phyloP scores from a whole-genome alignment of 169 alveolate genomes.

The Sarcocystis neurona region DNA sequence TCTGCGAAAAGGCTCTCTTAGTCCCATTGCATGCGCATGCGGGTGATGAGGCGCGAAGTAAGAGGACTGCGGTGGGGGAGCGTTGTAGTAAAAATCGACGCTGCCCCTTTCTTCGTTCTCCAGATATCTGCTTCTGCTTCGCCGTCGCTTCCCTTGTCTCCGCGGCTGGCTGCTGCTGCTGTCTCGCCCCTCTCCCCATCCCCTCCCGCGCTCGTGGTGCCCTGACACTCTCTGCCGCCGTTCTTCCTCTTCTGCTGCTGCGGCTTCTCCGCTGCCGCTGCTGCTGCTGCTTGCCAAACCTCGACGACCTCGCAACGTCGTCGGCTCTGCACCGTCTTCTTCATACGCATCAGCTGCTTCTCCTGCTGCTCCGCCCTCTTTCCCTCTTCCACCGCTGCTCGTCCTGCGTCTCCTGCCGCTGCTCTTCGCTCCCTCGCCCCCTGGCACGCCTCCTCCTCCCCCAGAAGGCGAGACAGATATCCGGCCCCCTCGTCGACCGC shows the following conservation, averaged over 20 bases:
- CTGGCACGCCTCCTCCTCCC: background rate
- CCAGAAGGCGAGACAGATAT: background rate
- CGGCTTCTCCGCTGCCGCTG: conserved; percentile 1
- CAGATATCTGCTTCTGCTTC: background rate
- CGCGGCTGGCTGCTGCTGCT: background rate
- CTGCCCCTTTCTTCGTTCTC: too few relatives aligned
- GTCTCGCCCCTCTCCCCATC: background rate
- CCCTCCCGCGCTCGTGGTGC: background rate
- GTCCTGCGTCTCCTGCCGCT: background rate
- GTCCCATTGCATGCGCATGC: too few relatives aligned
- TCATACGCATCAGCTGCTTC: too few relatives aligned
- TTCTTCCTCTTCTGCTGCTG: background rate
- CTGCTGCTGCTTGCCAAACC: too few relatives aligned
- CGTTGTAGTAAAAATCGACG: too few relatives aligned
- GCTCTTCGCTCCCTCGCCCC: background rate
- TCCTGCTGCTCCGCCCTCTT: background rate
- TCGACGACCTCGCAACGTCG: too few relatives aligned
- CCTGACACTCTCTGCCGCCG: background rate
- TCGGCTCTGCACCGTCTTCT: too few relatives aligned
- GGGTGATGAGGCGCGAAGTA: too few relatives aligned
- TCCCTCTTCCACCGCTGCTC: background rate
- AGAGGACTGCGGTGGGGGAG: too few relatives aligned
- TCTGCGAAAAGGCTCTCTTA: too few relatives aligned
- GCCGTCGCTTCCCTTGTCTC: background rate
- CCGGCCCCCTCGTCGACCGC: background rate